A percentile compares a stretch with the other conserved stretches of the same genome.
phyloP scores from a whole-genome alignment of 257 asterid species.

The Salvia rosmarinus region DNA sequence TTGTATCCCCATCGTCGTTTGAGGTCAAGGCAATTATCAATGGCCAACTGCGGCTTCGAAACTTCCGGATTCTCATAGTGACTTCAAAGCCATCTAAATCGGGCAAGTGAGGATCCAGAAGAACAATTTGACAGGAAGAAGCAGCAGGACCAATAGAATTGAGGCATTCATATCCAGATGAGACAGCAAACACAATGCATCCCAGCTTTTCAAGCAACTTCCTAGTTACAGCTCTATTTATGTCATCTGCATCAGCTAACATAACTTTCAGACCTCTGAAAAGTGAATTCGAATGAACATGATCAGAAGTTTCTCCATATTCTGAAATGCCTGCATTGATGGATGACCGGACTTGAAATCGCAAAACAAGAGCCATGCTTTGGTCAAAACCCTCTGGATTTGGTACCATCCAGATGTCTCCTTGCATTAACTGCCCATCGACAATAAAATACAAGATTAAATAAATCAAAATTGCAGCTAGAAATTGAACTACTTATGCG shows the following conservation, averaged over 20 bases:
- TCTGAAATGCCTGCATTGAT: slow-evolving; percentile 49
- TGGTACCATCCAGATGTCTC: slow-evolving; percentile 73
- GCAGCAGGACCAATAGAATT: slow-evolving; percentile 53
- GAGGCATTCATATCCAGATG: slow-evolving; percentile 84
- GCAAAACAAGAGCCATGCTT: slow-evolving; percentile 79
- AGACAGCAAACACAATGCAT: slow-evolving; percentile 66
- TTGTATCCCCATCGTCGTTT: slow-evolving; percentile 52
- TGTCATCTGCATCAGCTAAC: slow-evolving; percentile 75
- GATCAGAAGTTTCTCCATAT: slow-evolving; percentile 58
- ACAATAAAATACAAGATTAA: background rate
- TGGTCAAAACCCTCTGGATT: slow-evolving; percentile 70
- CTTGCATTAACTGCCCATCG: slow-evolving; percentile 87
- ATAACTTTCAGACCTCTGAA: slow-evolving; percentile 72
- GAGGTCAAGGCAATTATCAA: slow-evolving; percentile 74
- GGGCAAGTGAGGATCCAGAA: slow-evolving; percentile 82
- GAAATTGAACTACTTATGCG: background rate
- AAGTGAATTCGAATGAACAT: slow-evolving; percentile 50
- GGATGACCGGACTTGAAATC: slow-evolving; percentile 67
- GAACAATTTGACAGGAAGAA: slow-evolving; percentile 56
- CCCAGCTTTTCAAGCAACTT: slow-evolving; percentile 89
- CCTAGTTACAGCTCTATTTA: slow-evolving; percentile 74
- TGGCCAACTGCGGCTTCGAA: slow-evolving; percentile 77
- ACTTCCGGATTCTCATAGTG: slow-evolving; percentile 65
- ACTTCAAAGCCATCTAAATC: slow-evolving; percentile 88
- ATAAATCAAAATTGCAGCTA: slow-evolving; percentile 3